Conservation (phyloP, 2,329 filamentous ascomycete genomes). For the Immersiporthe knoxdaviesiana region DNA sequence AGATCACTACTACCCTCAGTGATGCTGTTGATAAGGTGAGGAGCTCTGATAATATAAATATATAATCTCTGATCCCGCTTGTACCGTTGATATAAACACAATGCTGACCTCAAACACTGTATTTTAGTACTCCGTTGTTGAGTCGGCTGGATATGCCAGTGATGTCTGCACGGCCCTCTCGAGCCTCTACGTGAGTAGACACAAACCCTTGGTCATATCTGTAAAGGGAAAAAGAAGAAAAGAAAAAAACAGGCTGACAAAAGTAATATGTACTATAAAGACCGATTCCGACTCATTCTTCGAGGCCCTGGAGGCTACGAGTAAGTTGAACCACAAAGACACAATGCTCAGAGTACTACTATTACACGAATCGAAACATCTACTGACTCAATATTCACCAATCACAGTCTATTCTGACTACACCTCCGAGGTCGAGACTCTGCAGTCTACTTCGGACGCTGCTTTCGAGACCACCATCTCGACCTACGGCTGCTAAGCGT, state of each 20-base stretch:
- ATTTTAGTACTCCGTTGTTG: constrained; percentile 18
- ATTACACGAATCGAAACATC: background rate
- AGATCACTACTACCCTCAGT: constrained; percentile 17
- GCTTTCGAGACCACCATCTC: constrained; percentile 8
- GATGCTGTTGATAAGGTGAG: constrained; percentile 24
- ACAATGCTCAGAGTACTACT: background rate
- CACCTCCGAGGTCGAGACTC: background rate
- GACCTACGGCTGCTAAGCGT: constrained; percentile 14
- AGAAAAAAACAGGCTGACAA: background rate
- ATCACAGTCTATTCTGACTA: constrained; percentile 11
- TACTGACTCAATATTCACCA: background rate
- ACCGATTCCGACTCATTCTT: constrained; percentile 8
- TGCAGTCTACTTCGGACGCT: constrained; percentile 11
- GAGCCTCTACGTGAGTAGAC: constrained; percentile 11
- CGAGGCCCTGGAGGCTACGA: constrained; percentile 7
- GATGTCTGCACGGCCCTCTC: constrained; percentile 19
- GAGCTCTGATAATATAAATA: background rate
- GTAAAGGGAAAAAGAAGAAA: too few relatives aligned
- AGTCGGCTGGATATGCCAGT: constrained; percentile 15
- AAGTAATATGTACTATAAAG: background rate
- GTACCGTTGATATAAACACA: background rate
- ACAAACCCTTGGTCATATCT: background rate
- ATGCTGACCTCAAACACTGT: background rate
- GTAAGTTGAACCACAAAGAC: background rate
- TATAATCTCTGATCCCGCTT: too few relatives aligned